Percentiles rank a stretch among this genome's conserved stretches.
These are phyloP conservation scores for Anisodus tanguticus DNA, from an alignment of 257 asterid genomes.

Conservation along the genomic window DNA sequence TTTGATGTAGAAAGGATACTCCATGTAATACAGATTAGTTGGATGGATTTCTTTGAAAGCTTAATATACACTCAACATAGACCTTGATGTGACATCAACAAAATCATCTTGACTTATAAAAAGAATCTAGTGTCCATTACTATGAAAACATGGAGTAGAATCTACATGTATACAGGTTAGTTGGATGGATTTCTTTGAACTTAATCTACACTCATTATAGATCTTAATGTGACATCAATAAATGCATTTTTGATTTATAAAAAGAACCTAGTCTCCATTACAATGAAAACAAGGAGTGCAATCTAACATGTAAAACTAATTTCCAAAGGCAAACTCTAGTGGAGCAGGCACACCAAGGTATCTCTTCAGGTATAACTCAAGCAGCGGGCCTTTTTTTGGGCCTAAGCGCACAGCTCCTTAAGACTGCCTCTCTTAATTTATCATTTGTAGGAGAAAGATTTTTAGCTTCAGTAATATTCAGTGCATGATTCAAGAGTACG, in stretches of 20 bases:
- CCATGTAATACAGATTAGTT: background rate
- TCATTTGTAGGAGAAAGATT: slow-evolving; percentile 8
- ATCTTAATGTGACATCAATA: slow-evolving; percentile 1
- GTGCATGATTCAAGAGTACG: background rate
- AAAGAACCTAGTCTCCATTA: slow-evolving; percentile 1
- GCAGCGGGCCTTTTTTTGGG: background rate
- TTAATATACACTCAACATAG: background rate
- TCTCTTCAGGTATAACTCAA: slow-evolving; percentile 25
- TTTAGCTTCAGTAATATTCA: slow-evolving; percentile 15
- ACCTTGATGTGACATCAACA: slow-evolving; percentile 15
- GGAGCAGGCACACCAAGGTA: background rate
- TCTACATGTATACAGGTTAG: background rate
- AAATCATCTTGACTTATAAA: background rate
- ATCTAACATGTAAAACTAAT: slow-evolving; percentile 23
- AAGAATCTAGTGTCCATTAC: background rate
- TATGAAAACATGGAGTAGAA: background rate
- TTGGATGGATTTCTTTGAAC: background rate
- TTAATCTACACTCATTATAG: background rate
- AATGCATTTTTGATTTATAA: background rate
- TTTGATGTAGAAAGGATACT: slow-evolving; percentile 16
- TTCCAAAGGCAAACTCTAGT: background rate
- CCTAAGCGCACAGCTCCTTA: background rate
- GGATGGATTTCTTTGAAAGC: slow-evolving; percentile 9
- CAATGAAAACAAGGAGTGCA: slow-evolving; percentile 20
- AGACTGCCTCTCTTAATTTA: slow-evolving; percentile 11